A percentile compares a stretch with the other conserved stretches of the same genome.
Conservation (phyloP, 805 yeast species). For the Alloascoidea hylecoeti region DNA sequence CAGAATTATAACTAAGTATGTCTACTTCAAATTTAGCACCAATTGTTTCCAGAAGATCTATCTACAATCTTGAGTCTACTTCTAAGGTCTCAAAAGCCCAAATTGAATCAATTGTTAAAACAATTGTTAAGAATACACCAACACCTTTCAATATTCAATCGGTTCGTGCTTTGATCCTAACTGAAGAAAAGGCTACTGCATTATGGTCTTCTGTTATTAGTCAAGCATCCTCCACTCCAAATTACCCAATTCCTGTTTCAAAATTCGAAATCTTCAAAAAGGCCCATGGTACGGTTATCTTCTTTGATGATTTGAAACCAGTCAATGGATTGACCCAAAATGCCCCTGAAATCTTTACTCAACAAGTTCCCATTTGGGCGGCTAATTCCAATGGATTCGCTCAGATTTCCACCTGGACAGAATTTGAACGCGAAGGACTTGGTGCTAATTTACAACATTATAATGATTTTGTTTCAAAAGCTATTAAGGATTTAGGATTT, state of each 20-base stretch:
- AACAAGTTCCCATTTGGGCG: conserved; percentile 32
- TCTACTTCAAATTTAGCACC: too few relatives aligned
- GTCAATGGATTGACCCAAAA: conserved; percentile 25
- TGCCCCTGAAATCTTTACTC: conserved; percentile 28
- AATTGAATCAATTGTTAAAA: conserved; percentile 25
- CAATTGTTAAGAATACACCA: conserved; percentile 32
- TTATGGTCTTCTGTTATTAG: conserved; percentile 34
- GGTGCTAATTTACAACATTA: conserved; percentile 42
- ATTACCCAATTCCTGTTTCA: too few relatives aligned
- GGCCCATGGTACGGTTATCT: conserved; percentile 32
- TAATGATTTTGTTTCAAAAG: conserved; percentile 22
- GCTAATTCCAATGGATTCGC: conserved; percentile 25
- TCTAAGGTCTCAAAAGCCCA: conserved; percentile 27
- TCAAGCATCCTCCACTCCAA: conserved; percentile 26
- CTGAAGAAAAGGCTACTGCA: conserved; percentile 28
- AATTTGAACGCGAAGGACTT: conserved; percentile 26
- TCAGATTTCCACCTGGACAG: conserved; percentile 35
- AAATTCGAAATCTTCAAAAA: conserved; percentile 25
- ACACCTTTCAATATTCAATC: conserved; percentile 37
- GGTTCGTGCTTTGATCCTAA: conserved; percentile 30
- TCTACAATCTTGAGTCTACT: conserved; percentile 28
- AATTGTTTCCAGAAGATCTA: conserved; percentile 30
- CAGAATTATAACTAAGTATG: too few relatives aligned
- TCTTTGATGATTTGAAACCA: conserved; percentile 22
- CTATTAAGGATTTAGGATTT: too few relatives aligned